Conservation (phyloP, 2,329 filamentous ascomycete species). For the Beauveria varroae region DNA sequence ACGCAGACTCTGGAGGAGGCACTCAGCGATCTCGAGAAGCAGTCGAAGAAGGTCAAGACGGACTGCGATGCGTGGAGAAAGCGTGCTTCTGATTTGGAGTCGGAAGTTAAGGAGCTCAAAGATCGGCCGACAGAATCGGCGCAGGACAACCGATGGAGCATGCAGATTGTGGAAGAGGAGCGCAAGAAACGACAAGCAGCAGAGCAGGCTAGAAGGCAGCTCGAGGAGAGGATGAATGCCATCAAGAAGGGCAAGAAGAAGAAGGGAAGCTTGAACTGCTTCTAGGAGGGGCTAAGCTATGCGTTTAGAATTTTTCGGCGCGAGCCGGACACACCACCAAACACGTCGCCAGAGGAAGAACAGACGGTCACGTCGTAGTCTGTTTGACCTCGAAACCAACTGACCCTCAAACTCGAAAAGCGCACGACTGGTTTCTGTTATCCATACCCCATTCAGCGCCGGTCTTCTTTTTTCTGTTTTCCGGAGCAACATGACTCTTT, state of each 20-base stretch:
- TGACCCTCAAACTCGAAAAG: neutral
- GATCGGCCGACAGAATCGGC: constrained; percentile 40
- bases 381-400: neutral
- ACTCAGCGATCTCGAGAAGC: constrained; percentile 83
- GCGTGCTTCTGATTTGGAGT: constrained; percentile 69
- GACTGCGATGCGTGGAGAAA: constrained; percentile 89
- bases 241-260: constrained; percentile 88
- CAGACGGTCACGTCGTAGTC: constrained; percentile 2
- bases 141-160: constrained; percentile 55
- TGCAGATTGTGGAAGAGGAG: constrained; percentile 95
- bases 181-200: constrained; percentile 85
- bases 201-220: constrained; percentile 77
- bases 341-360: neutral
- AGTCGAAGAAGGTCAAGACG: constrained; percentile 83
- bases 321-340: neutral
- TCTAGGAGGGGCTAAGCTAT: constrained; percentile 48
- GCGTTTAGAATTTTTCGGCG: constrained; percentile 10
- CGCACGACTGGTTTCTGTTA: neutral
- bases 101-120: constrained; percentile 60
- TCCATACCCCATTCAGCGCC: neutral
- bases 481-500: neutral
- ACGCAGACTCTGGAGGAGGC: constrained; percentile 94
- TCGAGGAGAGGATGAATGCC: constrained; percentile 92
- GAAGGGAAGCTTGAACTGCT: constrained; percentile 95
- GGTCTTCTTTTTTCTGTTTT: neutral